A percentile compares a stretch with the other conserved stretches of the same genome.
Evolutionary conservation across 1,139 yeast species (phyloP).

Genomic region (Yarrowia galli): DNA sequence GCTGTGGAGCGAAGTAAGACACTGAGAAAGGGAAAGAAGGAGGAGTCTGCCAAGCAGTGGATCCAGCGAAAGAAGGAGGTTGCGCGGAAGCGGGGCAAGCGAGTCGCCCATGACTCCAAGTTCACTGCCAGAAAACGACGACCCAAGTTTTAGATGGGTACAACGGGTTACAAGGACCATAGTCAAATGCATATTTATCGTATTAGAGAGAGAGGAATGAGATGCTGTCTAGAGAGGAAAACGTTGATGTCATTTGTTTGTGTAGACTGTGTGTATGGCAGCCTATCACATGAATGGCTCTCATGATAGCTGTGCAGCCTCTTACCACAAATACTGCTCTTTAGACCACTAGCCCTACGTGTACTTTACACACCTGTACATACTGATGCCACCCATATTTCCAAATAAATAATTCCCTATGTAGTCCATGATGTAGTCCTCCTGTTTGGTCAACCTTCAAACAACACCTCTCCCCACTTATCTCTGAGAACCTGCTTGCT

Average conservation of each 20-base stretch:
- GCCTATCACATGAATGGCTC: no score
- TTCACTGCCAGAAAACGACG: constrained; percentile 94
- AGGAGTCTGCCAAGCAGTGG: constrained; percentile 80
- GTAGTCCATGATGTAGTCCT: no score
- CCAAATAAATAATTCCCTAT: no score
- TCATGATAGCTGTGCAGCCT: no score
- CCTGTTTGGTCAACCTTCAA: constrained; percentile 39
- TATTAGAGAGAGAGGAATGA: background rate
- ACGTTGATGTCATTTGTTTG: no score
- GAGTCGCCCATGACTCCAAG: constrained; percentile 87
- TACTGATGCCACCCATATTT: no score
- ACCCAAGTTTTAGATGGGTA: constrained; percentile 65
- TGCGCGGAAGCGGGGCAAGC: constrained; percentile 89
- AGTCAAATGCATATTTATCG: constrained; percentile 30
- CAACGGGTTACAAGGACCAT: background rate
- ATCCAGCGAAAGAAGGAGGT: constrained; percentile 91
- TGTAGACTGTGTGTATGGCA: no score
- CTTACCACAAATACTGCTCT: no score
- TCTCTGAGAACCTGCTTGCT: constrained; percentile 14
- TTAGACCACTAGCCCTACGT: no score
- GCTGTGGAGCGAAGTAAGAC: constrained; percentile 59
- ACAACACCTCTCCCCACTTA: constrained; percentile 40
- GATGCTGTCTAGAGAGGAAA: no score
- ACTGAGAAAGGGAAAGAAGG: constrained; percentile 60
- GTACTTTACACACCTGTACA: no score